Evolutionary conservation across 305 asterid species (phyloP).

Genomic region (Fraxinus albicans): DNA sequence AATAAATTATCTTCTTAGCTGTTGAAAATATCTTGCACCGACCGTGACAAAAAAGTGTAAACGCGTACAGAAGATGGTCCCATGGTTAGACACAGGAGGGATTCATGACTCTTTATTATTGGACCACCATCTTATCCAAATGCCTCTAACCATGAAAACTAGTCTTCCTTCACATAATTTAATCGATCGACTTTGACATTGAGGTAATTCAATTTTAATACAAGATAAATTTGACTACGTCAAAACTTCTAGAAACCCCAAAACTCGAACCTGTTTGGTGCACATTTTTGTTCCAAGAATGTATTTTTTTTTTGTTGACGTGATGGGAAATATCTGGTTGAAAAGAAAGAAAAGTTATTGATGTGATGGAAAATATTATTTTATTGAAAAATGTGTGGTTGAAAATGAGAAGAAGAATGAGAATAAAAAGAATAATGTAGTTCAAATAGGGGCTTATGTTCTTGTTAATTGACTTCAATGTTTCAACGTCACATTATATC

Average conservation of each 20-base stretch:
- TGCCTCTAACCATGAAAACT: not conserved
- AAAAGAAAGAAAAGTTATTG: too few species aligned
- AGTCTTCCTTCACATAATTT: not conserved
- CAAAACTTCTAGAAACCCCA: not conserved
- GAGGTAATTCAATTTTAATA: not conserved
- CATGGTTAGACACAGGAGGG: not conserved
- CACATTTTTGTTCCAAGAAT: too few species aligned
- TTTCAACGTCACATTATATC: not conserved
- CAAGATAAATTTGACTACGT: not conserved
- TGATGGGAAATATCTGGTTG: too few species aligned
- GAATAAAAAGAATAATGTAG: too few species aligned
- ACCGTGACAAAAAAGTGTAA: not conserved
- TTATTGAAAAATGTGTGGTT: too few species aligned
- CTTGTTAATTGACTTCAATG: not conserved
- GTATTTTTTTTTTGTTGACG: too few species aligned
- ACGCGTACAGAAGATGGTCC: not conserved
- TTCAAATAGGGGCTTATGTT: not conserved
- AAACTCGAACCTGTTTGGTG: not conserved
- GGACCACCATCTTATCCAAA: constrained; percentile 5
- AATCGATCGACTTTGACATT: not conserved
- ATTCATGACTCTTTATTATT: not conserved
- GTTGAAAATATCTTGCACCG: not conserved
- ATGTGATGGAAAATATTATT: too few species aligned
- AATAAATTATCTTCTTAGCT: not conserved
- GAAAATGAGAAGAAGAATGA: too few species aligned